Evolutionary conservation across 2,329 filamentous ascomycete species (phyloP).

Genomic region (Ramichloridium luteum): DNA sequence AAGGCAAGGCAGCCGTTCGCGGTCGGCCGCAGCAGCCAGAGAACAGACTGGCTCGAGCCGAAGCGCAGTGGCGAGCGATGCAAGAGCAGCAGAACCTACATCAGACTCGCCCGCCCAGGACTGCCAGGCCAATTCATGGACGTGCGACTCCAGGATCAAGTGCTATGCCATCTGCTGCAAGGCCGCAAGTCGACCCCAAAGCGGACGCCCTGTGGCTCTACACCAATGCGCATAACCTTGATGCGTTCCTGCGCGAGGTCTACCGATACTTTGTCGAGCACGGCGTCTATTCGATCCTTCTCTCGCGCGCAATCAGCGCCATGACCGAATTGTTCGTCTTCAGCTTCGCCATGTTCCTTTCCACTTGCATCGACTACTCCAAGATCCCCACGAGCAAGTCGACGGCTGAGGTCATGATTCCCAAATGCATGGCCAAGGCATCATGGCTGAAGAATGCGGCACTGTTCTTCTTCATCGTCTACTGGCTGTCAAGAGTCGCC

Average conservation of each 20-base stretch:
- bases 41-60: constrained; percentile 13
- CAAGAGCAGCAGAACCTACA: constrained; percentile 36
- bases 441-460: constrained; percentile 65
- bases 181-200: constrained; percentile 43
- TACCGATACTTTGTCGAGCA: constrained; percentile 78
- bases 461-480: constrained; percentile 74
- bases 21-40: constrained; percentile 7
- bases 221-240: constrained; percentile 81
- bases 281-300: constrained; percentile 73
- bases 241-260: constrained; percentile 73
- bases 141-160: constrained; percentile 2
- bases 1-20: constrained; percentile 25
- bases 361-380: constrained; percentile 73
- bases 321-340: constrained; percentile 76
- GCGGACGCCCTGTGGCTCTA: constrained; percentile 84
- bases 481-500: constrained; percentile 70
- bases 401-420: constrained; percentile 50
- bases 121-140: constrained; percentile 7
- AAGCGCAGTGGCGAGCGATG: constrained; percentile 40
- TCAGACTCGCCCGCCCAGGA: constrained; percentile 8
- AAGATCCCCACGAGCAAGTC: constrained; percentile 55
- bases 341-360: constrained; percentile 68
- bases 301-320: constrained; percentile 59
- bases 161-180: constrained; percentile 17
- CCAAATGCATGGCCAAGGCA: constrained; percentile 61